Conservation (phyloP, 2,329 filamentous ascomycete genomes). For the Penicillium psychrosexuale region DNA sequence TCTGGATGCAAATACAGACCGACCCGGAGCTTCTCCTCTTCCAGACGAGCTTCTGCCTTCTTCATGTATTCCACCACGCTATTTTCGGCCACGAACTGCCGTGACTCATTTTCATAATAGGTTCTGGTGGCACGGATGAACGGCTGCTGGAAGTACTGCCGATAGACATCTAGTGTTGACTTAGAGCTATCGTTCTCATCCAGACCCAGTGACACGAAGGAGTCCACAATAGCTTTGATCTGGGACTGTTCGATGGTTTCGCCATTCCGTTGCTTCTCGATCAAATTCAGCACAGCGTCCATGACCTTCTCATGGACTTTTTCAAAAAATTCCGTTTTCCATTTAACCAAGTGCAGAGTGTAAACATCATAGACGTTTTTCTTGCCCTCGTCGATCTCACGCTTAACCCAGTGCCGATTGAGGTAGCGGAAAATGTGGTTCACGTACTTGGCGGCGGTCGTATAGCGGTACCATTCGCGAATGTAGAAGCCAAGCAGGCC, state of each 20-base stretch:
- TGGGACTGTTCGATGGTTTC: constrained; percentile 97
- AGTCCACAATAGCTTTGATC: constrained; percentile 96
- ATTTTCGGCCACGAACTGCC: constrained; percentile 92
- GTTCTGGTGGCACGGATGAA: constrained; percentile 79
- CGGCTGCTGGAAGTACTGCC: constrained; percentile 85
- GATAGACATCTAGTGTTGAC: constrained; percentile 92
- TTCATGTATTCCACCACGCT: constrained; percentile 99
- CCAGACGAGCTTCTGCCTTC: constrained; percentile 85
- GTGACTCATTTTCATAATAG: constrained; percentile 91
- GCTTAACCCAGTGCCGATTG: constrained; percentile 97
- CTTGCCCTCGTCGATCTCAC: constrained; percentile 98
- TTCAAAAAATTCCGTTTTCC: constrained; percentile 87
- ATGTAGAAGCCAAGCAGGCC: constrained; percentile 91
- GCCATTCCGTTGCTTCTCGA: constrained; percentile 94
- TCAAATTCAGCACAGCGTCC: constrained; percentile 88
- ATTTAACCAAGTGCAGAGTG: constrained; percentile 90
- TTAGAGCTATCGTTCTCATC: constrained; percentile 92
- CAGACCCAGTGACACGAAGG: constrained; percentile 89
- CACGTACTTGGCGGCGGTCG: constrained; percentile 92
- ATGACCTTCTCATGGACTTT: constrained; percentile 85
- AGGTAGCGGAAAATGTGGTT: constrained; percentile 96
- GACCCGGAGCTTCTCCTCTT: constrained; percentile 93
- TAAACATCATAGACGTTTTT: constrained; percentile 98
- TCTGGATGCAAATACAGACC: constrained; percentile 87
- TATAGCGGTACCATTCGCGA: constrained; percentile 93